Evolutionary conservation across 2,329 filamentous ascomycete species (phyloP).

Genomic region (Onygenales sp.): DNA sequence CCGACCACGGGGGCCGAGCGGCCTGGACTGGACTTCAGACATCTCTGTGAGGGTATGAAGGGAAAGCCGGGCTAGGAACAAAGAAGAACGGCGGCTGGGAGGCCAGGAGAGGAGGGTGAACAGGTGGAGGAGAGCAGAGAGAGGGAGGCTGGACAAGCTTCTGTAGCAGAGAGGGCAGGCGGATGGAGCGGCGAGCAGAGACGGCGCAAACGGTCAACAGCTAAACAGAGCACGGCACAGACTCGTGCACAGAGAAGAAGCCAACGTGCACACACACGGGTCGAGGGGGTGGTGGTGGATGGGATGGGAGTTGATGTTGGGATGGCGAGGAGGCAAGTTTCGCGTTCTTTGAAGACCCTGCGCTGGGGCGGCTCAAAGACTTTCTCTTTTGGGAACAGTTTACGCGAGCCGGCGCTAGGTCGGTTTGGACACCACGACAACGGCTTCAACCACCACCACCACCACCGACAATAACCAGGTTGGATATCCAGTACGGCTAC

Average conservation of each 20-base stretch:
- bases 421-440: background rate
- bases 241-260: too few species aligned
- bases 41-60: conserved; percentile 48
- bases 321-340: conserved; percentile 9
- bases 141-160: background rate
- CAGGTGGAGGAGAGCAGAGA: conserved; percentile 2
- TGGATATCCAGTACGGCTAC: too few species aligned
- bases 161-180: background rate
- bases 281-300: conserved; percentile 7
- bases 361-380: conserved; percentile 4
- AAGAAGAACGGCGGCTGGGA: conserved; percentile 18
- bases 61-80: conserved; percentile 14
- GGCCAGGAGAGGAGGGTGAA: conserved; percentile 8
- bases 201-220: too few species aligned
- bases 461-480: background rate
- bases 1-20: conserved; percentile 76
- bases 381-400: background rate
- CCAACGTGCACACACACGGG: background rate
- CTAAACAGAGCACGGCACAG: too few species aligned
- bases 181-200: background rate
- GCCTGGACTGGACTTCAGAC: conserved; percentile 89
- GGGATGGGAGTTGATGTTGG: conserved; percentile 10
- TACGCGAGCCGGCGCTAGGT: conserved; percentile 4
- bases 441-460: background rate
- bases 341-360: conserved; percentile 4